phyloP scores from a whole-genome alignment of 1,284 basidiomycete species.

The Boletellus deceptivus region DNA sequence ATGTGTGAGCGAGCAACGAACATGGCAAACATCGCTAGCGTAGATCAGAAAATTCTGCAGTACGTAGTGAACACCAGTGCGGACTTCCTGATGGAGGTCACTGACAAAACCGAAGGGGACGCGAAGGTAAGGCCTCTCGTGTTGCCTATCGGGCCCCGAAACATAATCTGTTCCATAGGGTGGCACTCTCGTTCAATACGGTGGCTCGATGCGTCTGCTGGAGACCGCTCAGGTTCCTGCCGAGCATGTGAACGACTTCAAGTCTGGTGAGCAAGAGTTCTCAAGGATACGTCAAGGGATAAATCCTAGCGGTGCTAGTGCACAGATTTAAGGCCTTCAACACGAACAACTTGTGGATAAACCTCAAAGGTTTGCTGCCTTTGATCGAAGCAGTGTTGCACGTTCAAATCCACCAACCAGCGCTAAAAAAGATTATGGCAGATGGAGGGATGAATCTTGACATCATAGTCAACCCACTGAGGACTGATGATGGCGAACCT shows the following conservation, averaged over 20 bases:
- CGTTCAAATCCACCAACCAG: constrained; percentile 30
- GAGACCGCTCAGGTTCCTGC: constrained; percentile 98
- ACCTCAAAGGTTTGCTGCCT: constrained; percentile 61
- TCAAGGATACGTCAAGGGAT: background rate
- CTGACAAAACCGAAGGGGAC: constrained; percentile 99
- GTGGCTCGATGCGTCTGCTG: constrained; percentile 93
- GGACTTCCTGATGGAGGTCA: constrained; percentile 98
- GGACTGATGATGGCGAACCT: constrained; percentile 79
- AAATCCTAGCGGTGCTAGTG: constrained; percentile 33
- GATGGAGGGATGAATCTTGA: constrained; percentile 86
- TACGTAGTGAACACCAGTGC: constrained; percentile 85
- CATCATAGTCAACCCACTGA: constrained; percentile 93
- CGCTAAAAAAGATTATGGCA: constrained; percentile 93
- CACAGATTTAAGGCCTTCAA: constrained; percentile 94
- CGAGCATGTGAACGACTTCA: constrained; percentile 98
- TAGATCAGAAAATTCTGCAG: constrained; percentile 79
- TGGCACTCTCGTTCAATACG: constrained; percentile 95
- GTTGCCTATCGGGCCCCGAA: background rate
- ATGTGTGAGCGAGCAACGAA: constrained; percentile 17
- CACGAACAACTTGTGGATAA: constrained; percentile 97
- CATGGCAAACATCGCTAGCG: constrained; percentile 37
- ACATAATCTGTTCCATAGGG: constrained; percentile 51
- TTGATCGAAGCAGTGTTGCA: background rate
- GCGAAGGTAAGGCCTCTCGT: constrained; percentile 47
- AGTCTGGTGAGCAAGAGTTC: constrained; percentile 48